These are phyloP conservation scores for Amauroascus niger DNA, from an alignment of 2,329 filamentous ascomycete genomes.

Conservation along the genomic window DNA sequence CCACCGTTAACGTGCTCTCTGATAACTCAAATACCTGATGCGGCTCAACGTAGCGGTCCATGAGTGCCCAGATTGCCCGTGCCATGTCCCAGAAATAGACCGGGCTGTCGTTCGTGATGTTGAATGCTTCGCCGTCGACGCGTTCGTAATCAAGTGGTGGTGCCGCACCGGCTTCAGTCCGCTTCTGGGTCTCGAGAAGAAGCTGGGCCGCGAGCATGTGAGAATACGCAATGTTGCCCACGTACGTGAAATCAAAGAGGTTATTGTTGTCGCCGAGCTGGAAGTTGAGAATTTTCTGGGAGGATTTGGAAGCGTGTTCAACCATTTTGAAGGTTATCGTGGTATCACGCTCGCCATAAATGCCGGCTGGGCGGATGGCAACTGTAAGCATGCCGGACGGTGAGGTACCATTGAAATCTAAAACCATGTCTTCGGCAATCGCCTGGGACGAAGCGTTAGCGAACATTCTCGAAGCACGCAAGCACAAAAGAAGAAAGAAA, in stretches of 20 bases:
- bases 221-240: constrained; percentile 61
- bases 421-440: constrained; percentile 69
- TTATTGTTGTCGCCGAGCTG: constrained; percentile 70
- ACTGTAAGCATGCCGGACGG: constrained; percentile 59
- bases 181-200: constrained; percentile 44
- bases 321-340: constrained; percentile 66
- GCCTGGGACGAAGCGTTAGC: constrained; percentile 41
- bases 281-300: constrained; percentile 40
- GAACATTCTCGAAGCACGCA: not conserved
- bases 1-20: constrained; percentile 30
- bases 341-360: constrained; percentile 82
- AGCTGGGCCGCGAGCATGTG: constrained; percentile 72
- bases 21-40: constrained; percentile 35
- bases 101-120: constrained; percentile 82
- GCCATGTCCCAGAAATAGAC: constrained; percentile 88
- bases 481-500: not conserved
- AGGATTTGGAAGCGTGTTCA: constrained; percentile 53
- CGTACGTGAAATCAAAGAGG: constrained; percentile 62
- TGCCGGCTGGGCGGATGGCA: constrained; percentile 74
- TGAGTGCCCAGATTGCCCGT: constrained; percentile 58
- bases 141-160: constrained; percentile 60
- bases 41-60: constrained; percentile 37
- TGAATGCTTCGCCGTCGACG: constrained; percentile 77
- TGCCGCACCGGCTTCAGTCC: constrained; percentile 40
- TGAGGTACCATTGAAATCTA: constrained; percentile 59